Base-by-base conservation (phyloP, 2,329 filamentous ascomycete genomes). In the Alternaria rosae region DNA sequence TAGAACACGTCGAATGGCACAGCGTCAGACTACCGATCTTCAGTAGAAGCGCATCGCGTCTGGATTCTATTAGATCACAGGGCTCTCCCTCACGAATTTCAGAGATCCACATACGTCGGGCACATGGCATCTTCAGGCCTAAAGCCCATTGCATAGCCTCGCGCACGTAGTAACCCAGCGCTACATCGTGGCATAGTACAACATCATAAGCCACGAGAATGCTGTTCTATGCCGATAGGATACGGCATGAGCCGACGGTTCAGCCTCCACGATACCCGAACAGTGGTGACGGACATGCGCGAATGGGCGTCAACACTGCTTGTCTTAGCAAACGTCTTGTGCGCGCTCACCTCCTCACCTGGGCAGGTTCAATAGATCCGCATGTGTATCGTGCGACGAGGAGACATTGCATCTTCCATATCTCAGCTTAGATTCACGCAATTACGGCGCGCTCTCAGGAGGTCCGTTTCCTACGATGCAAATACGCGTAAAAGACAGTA, bases 171-270 rank as follows among this genome's bases (percentile, higher is more conserved):
- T n/a, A 57, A 25, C 44, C 45, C 35, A 30, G 44, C 44, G 54
- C 54, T 57, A 48, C 57, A 59, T 59, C 50, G 57, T 35, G 54
- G 54, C 55, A 44, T 35, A n/a, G 55, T 23, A 57, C 55, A 54
- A 41, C 48, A 54, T 42, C 35, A 20, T 6, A 48, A 25, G 48
- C 42, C 17, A 45, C 42, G 42, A 50, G 30, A 30, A 47, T n/a
- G 25, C 17, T 38, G 23, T 28, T 17, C 43, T 11, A 53, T 17
- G 35, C 30, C 28, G 21, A 32, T 56, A 26, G 42, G 20, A 6
- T 13, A 25, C 30, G 54, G 30, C 21, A 44, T 23, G 35, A 21
- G 44, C 47, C 41, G 11, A 20, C 35, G 42, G 21, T 38, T 32
- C 55, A 28, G 55, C 23, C 51, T 54, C 23, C 32, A 15, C 30